These are phyloP conservation scores for Emmonsiellopsis sp. DNA, from an alignment of 2,329 filamentous ascomycete genomes.

Conservation along the genomic window DNA sequence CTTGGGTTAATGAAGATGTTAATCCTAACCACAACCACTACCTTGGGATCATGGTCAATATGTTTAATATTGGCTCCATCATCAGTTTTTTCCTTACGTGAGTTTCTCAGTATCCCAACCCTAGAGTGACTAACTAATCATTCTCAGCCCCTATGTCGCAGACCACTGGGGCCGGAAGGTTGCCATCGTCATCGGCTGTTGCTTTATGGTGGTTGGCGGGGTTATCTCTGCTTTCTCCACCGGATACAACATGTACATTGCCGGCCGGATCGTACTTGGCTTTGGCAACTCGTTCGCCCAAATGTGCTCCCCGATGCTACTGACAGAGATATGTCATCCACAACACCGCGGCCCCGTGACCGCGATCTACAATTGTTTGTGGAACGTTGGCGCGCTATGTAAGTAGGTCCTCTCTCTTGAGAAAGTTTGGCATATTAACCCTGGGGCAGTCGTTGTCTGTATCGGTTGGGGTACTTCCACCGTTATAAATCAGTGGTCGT, in stretches of 20 bases:
- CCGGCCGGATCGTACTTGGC: constrained; percentile 54
- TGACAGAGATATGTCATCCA: constrained; percentile 60
- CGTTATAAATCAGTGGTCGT: constrained; percentile 55
- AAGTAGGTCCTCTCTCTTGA: neutral
- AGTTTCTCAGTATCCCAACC: neutral
- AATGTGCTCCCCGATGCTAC: constrained; percentile 54
- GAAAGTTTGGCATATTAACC: neutral
- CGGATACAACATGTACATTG: constrained; percentile 42
- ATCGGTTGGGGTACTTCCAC: constrained; percentile 36
- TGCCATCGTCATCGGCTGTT: constrained; percentile 35
- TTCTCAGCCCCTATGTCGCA: neutral
- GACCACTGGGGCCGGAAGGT: constrained; percentile 14
- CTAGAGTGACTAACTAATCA: neutral
- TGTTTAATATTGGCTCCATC: constrained; percentile 29
- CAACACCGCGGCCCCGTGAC: constrained; percentile 59
- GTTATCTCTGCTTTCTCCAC: neutral
- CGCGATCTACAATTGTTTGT: constrained; percentile 59
- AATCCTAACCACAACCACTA: neutral
- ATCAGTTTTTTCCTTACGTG: constrained; percentile 30
- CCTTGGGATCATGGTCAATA: neutral
- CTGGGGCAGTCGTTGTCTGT: neutral
- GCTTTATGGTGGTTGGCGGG: constrained; percentile 39
- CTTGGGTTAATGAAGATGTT: neutral
- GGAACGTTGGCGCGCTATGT: constrained; percentile 49
- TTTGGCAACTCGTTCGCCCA: constrained; percentile 60